Percentiles rank a stretch among this genome's conserved stretches.
phyloP scores from a whole-genome alignment of 768 basidiomycete species.

The Auricularia cornea region DNA sequence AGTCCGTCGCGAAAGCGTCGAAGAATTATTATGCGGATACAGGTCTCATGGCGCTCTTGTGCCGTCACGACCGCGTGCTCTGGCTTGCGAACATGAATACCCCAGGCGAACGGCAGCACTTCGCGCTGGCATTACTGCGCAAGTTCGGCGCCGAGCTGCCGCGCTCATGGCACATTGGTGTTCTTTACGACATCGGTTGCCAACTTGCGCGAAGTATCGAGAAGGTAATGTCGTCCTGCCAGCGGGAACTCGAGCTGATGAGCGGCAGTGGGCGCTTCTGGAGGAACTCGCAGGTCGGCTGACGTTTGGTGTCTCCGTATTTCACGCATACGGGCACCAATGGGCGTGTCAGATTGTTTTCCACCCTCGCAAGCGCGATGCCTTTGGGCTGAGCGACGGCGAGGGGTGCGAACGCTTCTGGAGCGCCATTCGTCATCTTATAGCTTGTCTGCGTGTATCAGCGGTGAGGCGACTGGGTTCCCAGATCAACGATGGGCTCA shows the following conservation, averaged over 20 bases:
- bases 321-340: slow-evolving; percentile 21
- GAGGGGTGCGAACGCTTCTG: slow-evolving; percentile 10
- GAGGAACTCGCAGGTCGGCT: slow-evolving; percentile 14
- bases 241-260: neutral
- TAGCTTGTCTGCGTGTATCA: slow-evolving; percentile 2
- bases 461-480: slow-evolving; percentile 4
- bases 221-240: neutral
- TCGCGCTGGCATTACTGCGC: slow-evolving; percentile 5
- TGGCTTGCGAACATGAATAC: slow-evolving; percentile 6
- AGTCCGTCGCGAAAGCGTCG: slow-evolving; percentile 1
- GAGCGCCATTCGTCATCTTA: slow-evolving; percentile 1
- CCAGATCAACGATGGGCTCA: too few species aligned
- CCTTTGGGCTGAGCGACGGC: slow-evolving; percentile 3
- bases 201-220: slow-evolving; percentile 23
- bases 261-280: slow-evolving; percentile 4
- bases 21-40: slow-evolving; percentile 6
- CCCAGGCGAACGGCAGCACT: slow-evolving; percentile 7
- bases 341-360: slow-evolving; percentile 6
- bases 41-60: slow-evolving; percentile 6
- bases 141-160: slow-evolving; percentile 3
- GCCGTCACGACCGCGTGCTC: slow-evolving; percentile 7
- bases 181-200: slow-evolving; percentile 29
- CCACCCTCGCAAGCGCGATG: neutral
- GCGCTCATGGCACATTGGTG: slow-evolving; percentile 20
- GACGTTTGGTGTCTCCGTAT: slow-evolving; percentile 24